Evolutionary conservation across 768 basidiomycete genomes (phyloP).

Genomic region (Pisolithus marmoratus): DNA sequence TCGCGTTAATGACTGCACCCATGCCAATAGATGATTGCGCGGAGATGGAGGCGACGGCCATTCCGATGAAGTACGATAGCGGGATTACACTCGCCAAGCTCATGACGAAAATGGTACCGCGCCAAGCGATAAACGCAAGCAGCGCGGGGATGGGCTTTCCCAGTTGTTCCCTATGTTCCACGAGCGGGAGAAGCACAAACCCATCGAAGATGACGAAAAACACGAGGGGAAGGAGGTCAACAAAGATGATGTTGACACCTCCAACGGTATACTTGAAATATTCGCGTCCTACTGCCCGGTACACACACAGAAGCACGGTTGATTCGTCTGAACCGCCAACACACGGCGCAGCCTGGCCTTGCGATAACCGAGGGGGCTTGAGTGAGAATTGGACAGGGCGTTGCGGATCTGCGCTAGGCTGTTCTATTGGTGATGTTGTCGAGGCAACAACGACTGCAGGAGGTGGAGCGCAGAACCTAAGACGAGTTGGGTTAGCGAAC

Average conservation of each 20-base stretch:
- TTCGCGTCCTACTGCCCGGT: constrained; percentile 81
- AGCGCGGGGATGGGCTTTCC: constrained; percentile 58
- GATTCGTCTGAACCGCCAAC: constrained; percentile 65
- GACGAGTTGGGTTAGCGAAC: constrained; percentile 68
- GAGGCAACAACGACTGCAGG: constrained; percentile 50
- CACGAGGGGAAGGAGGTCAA: constrained; percentile 89
- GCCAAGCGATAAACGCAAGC: constrained; percentile 64
- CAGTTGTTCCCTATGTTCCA: constrained; percentile 51
- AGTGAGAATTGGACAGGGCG: constrained; percentile 49
- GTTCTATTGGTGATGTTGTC: constrained; percentile 18
- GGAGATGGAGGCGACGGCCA: constrained; percentile 99
- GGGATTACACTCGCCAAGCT: constrained; percentile 91
- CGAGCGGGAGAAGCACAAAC: constrained; percentile 68
- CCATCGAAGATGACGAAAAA: constrained; percentile 97
- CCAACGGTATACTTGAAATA: constrained; percentile 99
- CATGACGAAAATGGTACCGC: constrained; percentile 76
- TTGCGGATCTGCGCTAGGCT: constrained; percentile 4
- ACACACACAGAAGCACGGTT: constrained; percentile 91
- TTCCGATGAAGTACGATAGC: constrained; percentile 97
- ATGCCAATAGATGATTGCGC: constrained; percentile 98
- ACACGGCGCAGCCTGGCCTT: constrained; percentile 85
- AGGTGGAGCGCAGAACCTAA: constrained; percentile 92
- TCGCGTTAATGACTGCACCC: constrained; percentile 99
- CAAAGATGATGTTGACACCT: constrained; percentile 96
- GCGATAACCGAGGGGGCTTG: constrained; percentile 68